phyloP scores from a whole-genome alignment of 176 grass and related monocot species.

The Alloteropsis semialata region DNA sequence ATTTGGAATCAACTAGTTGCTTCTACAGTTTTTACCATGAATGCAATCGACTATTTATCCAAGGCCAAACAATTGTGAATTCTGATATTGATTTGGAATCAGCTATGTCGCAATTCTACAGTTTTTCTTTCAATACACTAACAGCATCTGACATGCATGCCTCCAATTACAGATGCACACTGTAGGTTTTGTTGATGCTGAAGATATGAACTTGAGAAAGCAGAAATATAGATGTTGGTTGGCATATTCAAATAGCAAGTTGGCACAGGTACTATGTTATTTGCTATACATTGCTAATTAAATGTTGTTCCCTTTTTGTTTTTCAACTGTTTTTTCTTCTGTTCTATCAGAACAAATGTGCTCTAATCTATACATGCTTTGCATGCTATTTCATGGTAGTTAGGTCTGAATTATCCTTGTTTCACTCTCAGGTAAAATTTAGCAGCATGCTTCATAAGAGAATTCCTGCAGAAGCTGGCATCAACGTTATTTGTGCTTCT shows the following conservation, averaged over 20 bases:
- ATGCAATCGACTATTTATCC: neutral
- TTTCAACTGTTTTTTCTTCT: neutral
- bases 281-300: neutral
- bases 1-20: no score
- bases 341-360: neutral
- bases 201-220: constrained; percentile 90
- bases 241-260: constrained; percentile 93
- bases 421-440: constrained; percentile 72
- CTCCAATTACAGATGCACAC: constrained; percentile 78
- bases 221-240: constrained; percentile 70
- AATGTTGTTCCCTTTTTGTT: neutral
- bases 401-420: constrained; percentile 5
- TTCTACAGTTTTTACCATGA: neutral
- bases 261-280: constrained; percentile 68
- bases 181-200: constrained; percentile 76
- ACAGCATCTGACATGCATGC: neutral
- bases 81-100: neutral
- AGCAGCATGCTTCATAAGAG: constrained; percentile 93
- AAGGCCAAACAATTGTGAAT: neutral
- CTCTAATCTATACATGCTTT: neutral
- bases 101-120: neutral
- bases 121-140: neutral
- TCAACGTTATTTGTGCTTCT: constrained; percentile 62
- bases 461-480: constrained; percentile 86
- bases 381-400: constrained; percentile 28